Percentiles rank a stretch among this genome's conserved stretches.
These are phyloP conservation scores for Selaginella moellendorffii DNA, from an alignment of 75 land plant genomes.

Conservation along the genomic window DNA sequence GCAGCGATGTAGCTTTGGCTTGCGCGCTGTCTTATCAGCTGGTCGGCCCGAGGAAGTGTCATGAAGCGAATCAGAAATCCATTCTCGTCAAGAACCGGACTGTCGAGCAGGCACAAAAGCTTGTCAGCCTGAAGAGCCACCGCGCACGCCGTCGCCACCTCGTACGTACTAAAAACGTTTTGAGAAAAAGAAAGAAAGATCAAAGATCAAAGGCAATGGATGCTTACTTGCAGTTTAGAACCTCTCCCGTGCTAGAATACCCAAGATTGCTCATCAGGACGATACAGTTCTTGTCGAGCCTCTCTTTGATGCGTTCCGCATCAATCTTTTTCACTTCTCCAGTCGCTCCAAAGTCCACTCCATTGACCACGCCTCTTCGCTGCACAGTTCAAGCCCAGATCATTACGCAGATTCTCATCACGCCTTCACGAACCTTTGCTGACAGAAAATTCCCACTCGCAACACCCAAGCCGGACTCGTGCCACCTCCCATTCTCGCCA, in stretches of 20 bases:
- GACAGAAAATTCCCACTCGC: conserved; percentile 89
- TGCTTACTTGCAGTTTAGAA: conserved; percentile 96
- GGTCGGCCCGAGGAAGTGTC: conserved; percentile 74
- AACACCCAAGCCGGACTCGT: conserved; percentile 80
- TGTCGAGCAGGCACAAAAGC: conserved; percentile 73
- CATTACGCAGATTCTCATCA: too few species aligned
- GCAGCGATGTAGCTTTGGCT: conserved; percentile 80
- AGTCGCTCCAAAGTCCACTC: conserved; percentile 78
- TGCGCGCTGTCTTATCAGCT: conserved; percentile 53
- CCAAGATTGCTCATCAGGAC: conserved; percentile 82
- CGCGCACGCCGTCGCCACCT: conserved; percentile 99
- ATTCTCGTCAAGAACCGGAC: conserved; percentile 62
- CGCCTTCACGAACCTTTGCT: conserved; percentile 98
- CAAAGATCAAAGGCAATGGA: conserved; percentile 7
- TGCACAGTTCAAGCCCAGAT: conserved; percentile 10
- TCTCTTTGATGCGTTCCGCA: conserved; percentile 63
- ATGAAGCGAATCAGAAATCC: conserved; percentile 55
- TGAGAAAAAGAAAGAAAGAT: conserved; percentile 2
- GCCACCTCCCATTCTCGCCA: conserved; percentile 75
- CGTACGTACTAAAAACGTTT: conserved; percentile 60
- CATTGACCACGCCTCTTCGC: conserved; percentile 81
- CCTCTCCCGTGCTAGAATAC: conserved; percentile 90
- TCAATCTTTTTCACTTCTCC: conserved; percentile 92
- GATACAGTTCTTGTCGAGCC: conserved; percentile 69
- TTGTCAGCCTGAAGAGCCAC: conserved; percentile 84